A percentile compares a stretch with the other conserved stretches of the same genome.
These are phyloP conservation scores for Phytophthora ohioensis DNA, from an alignment of 352 stramenopile genomes.

Conservation along the genomic window DNA sequence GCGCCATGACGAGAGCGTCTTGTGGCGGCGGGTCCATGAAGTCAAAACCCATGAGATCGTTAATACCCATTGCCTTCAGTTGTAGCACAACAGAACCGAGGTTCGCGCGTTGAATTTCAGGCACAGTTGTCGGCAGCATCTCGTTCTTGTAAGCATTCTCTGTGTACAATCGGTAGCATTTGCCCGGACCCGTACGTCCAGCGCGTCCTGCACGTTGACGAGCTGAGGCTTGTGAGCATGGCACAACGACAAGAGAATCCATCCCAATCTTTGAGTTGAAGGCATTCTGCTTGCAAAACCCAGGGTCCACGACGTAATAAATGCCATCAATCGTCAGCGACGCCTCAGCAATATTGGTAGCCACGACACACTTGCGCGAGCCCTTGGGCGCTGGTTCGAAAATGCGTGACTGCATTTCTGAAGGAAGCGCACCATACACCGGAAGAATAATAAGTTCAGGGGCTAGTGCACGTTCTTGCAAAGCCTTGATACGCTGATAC, in stretches of 20 bases:
- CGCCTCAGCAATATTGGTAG: slow-evolving; percentile 99
- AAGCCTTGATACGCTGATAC: slow-evolving; percentile 97
- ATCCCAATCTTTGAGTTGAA: slow-evolving; percentile 99
- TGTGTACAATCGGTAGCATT: slow-evolving; percentile 99
- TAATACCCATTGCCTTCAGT: slow-evolving; percentile 99
- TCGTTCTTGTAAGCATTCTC: slow-evolving; percentile 98
- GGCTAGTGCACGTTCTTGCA: slow-evolving; percentile 93
- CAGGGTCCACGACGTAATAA: slow-evolving; percentile 94
- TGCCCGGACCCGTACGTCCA: slow-evolving; percentile 98
- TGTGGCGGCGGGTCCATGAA: slow-evolving; percentile 99
- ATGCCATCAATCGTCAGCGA: slow-evolving; percentile 99
- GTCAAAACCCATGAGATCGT: slow-evolving; percentile 99
- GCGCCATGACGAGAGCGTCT: slow-evolving; percentile 96
- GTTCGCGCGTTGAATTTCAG: slow-evolving; percentile 99
- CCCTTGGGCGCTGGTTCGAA: slow-evolving; percentile 97
- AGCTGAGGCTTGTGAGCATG: slow-evolving; percentile 98
- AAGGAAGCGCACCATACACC: slow-evolving; percentile 97
- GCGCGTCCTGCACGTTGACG: slow-evolving; percentile 97
- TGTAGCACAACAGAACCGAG: slow-evolving; percentile 98
- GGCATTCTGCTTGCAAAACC: slow-evolving; percentile 99
- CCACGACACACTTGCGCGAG: slow-evolving; percentile 98
- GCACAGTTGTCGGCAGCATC: slow-evolving; percentile 98
- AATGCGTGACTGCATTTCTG: slow-evolving; percentile 99
- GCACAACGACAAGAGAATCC: slow-evolving; percentile 99
- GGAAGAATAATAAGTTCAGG: slow-evolving; percentile 98